Evolutionary conservation across 305 asterid species (phyloP).

Genomic region (Stenogyne calaminthoides): DNA sequence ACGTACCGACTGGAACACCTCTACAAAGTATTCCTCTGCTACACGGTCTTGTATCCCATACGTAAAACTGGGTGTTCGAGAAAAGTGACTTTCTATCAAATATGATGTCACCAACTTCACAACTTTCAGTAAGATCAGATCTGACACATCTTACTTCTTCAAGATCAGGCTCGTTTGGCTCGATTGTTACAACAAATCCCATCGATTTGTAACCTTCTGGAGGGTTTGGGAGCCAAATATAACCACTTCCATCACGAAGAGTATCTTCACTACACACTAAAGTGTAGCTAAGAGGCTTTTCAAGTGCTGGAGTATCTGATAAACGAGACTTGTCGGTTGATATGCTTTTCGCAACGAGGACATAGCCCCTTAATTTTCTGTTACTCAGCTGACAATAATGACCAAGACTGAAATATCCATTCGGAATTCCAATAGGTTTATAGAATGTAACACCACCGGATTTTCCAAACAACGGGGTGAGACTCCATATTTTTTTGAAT

Average conservation of each 20-base stretch:
- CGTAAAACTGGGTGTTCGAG: constrained; percentile 37
- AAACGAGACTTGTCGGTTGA: constrained; percentile 15
- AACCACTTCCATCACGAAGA: constrained; percentile 45
- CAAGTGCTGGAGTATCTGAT: constrained; percentile 53
- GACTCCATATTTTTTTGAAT: constrained; percentile 61
- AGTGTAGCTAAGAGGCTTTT: constrained; percentile 61
- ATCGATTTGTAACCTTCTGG: constrained; percentile 64
- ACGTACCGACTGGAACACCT: constrained; percentile 76
- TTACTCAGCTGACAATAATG: constrained; percentile 72
- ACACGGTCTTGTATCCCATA: constrained; percentile 71
- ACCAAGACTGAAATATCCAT: constrained; percentile 71
- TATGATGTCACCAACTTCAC: constrained; percentile 52
- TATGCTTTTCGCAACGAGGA: constrained; percentile 62
- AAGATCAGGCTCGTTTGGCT: constrained; percentile 51
- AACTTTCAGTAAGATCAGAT: constrained; percentile 62
- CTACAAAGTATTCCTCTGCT: constrained; percentile 59
- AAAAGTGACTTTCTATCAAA: constrained; percentile 43
- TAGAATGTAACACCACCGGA: constrained; percentile 50
- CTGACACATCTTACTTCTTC: constrained; percentile 80
- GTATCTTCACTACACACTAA: constrained; percentile 55
- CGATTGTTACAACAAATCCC: constrained; percentile 63
- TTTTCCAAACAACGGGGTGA: constrained; percentile 43
- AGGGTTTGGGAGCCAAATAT: constrained; percentile 78
- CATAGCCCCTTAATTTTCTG: constrained; percentile 50
- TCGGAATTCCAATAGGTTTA: constrained; percentile 54